Evolutionary conservation across 2,329 filamentous ascomycete genomes (phyloP).

Genomic region (Fusarium subtropicale): DNA sequence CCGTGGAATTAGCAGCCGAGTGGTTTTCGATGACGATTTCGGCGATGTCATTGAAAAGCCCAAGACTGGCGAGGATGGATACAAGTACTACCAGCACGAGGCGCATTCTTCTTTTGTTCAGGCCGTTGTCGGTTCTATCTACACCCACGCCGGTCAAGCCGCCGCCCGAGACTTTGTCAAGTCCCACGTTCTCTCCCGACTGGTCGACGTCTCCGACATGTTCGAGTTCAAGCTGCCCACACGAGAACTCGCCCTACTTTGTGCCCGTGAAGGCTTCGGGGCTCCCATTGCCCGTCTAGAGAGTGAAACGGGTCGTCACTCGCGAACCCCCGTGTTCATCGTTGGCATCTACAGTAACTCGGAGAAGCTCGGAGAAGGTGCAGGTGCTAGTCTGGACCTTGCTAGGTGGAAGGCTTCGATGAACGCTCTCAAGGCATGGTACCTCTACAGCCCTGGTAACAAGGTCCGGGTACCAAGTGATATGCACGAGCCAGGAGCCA

Average conservation of each 20-base stretch:
- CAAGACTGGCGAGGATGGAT: conserved; percentile 46
- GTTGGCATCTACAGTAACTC: conserved; percentile 93
- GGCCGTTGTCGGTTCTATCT: conserved; percentile 85
- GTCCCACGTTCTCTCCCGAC: conserved; percentile 83
- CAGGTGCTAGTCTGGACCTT: conserved; percentile 80
- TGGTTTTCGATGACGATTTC: conserved; percentile 87
- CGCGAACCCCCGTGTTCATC: conserved; percentile 88
- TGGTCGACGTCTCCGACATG: conserved; percentile 78
- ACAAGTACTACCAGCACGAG: conserved; percentile 77
- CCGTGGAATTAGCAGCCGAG: conserved; percentile 78
- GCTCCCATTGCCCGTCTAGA: conserved; percentile 86
- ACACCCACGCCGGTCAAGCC: conserved; percentile 83
- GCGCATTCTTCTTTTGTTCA: conserved; percentile 83
- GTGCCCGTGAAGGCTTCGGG: conserved; percentile 90
- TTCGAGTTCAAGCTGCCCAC: conserved; percentile 89
- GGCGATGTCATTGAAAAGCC: conserved; percentile 66
- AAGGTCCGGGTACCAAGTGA: conserved; percentile 76
- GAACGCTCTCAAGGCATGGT: conserved; percentile 91
- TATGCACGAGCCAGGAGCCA: conserved; percentile 70
- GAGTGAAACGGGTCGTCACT: conserved; percentile 88
- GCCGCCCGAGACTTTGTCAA: conserved; percentile 85
- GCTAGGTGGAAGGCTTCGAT: conserved; percentile 84
- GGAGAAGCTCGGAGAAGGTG: conserved; percentile 93
- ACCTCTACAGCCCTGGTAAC: conserved; percentile 85
- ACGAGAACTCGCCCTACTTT: conserved; percentile 84